Evolutionary conservation across 2,329 filamentous ascomycete genomes (phyloP), one percentile per base, ranked within the genome.

Genomic region (Penicillium expansum): DNA sequence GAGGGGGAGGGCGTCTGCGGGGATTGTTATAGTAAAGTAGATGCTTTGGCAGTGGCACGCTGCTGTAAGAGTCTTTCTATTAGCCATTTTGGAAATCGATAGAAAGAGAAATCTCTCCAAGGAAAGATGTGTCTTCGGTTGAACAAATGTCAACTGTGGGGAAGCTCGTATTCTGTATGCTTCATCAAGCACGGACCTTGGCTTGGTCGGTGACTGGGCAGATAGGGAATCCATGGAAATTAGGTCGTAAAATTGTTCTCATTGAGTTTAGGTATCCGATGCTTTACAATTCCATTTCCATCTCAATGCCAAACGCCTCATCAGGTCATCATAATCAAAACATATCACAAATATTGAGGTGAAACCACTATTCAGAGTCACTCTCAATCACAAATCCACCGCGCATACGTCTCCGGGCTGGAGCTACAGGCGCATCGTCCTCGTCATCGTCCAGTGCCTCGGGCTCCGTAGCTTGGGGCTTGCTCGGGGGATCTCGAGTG

Each of bases 321-420:
- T 71, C 53, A 67, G 48, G 52, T 71, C 68, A 67, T 49, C 33
- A 49, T 30, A 39, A 38, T 38, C 18, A 9, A 52, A 58, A 58
- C 47, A 55, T 61, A 18, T 48, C 38, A 45, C 42, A 13, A 22
- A 35, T 18, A 47, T 27, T 13, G 11, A 20, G 41, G 38, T 30
- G 33, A 51, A 11, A 7, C 18, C 38, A 42, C 61, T 68, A 78
- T 57, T 78, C 76, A 5, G 76, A 77, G 53, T 78, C 76, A 57
- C 74, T 76, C 14, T 77, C 76, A 56, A 78, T 67, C 32, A 77
- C 71, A 62, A 78, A 76, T 4, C 74, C 75, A 24, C 68, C 73
- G 45, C 71, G 69, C 55, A 73, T 70, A 8, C 73, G 71, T 52
- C 74, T 64, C 45, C 71, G 71, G 47, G 64, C 53, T n/a, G 69